phyloP scores from a whole-genome alignment of 1,284 basidiomycete species.

The Apiotrichum laibachii region DNA sequence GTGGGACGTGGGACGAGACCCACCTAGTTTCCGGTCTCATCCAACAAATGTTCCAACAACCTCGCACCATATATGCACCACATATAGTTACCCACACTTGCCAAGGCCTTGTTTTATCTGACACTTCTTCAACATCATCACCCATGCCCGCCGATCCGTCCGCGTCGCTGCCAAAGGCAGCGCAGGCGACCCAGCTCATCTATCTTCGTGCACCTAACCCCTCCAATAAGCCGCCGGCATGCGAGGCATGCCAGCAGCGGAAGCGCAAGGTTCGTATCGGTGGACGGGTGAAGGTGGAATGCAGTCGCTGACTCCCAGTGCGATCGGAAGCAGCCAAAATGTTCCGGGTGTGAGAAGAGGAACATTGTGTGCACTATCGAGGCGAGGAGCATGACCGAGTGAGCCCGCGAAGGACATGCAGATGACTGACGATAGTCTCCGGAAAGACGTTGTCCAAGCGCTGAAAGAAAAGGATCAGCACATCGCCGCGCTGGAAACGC shows the following conservation, averaged over 20 bases:
- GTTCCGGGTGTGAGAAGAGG: not conserved
- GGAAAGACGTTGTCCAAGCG: constrained; percentile 7
- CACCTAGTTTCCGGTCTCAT: too few relatives aligned
- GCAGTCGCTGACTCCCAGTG: not conserved
- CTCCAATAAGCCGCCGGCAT: not conserved
- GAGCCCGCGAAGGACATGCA: not conserved
- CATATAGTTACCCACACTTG: too few relatives aligned
- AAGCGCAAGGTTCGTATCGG: not conserved
- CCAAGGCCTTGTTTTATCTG: too few relatives aligned
- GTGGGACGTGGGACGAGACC: too few relatives aligned
- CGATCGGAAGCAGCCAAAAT: not conserved
- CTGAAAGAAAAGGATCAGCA: constrained; percentile 14
- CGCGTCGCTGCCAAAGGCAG: too few relatives aligned
- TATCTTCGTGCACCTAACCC: too few relatives aligned
- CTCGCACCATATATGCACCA: too few relatives aligned
- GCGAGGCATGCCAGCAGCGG: not conserved
- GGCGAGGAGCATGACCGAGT: not conserved
- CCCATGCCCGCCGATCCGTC: too few relatives aligned
- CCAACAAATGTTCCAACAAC: too few relatives aligned
- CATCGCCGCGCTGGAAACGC: too few relatives aligned
- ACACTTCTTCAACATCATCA: too few relatives aligned
- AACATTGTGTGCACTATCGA: not conserved
- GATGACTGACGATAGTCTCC: constrained; percentile 7
- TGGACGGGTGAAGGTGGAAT: not conserved
- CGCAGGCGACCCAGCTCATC: too few relatives aligned